A percentile compares a stretch with the other conserved stretches of the same genome.
These are phyloP conservation scores for Phoenix roebelenii DNA, from an alignment of 176 grass and related monocot genomes.

Conservation along the genomic window DNA sequence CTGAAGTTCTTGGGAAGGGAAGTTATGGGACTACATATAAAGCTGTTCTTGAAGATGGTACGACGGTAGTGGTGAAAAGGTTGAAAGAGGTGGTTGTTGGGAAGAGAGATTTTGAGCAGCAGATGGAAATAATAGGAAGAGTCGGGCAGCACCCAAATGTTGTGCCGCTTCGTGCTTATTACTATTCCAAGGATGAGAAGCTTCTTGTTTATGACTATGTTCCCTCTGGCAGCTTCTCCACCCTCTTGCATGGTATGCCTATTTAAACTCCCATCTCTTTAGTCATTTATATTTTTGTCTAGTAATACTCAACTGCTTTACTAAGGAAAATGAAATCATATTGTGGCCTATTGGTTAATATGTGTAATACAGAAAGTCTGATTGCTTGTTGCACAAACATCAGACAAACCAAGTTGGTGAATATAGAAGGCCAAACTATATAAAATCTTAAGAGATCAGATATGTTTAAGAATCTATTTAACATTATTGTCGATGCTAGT, in stretches of 20 bases:
- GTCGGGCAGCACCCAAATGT: conserved; percentile 70
- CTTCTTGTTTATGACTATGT: conserved; percentile 91
- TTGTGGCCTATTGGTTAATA: no score
- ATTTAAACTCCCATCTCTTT: neutral
- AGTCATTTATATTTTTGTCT: no score
- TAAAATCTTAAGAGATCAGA: no score
- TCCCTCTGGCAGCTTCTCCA: conserved; percentile 54
- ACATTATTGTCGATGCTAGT: no score
- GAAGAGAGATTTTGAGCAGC: conserved; percentile 90
- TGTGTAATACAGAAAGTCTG: no score
- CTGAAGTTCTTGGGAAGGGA: conserved; percentile 92
- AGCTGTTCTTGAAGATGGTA: conserved; percentile 95
- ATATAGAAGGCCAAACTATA: no score
- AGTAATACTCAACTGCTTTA: no score
- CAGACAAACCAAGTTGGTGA: no score
- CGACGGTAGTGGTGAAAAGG: conserved; percentile 87
- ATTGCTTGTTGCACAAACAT: no score
- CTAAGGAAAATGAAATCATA: no score
- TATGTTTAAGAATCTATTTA: no score
- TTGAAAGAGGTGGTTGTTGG: conserved; percentile 80
- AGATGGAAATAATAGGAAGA: conserved; percentile 89
- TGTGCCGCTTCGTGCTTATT: conserved; percentile 77
- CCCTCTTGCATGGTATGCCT: conserved; percentile 76
- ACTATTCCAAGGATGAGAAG: conserved; percentile 99
- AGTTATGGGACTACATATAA: conserved; percentile 94